Percentiles rank a stretch among this genome's conserved stretches.
phyloP scores from a whole-genome alignment of 228 moss, liverwort and hornwort genomes.

The Sphagnum fallax region DNA sequence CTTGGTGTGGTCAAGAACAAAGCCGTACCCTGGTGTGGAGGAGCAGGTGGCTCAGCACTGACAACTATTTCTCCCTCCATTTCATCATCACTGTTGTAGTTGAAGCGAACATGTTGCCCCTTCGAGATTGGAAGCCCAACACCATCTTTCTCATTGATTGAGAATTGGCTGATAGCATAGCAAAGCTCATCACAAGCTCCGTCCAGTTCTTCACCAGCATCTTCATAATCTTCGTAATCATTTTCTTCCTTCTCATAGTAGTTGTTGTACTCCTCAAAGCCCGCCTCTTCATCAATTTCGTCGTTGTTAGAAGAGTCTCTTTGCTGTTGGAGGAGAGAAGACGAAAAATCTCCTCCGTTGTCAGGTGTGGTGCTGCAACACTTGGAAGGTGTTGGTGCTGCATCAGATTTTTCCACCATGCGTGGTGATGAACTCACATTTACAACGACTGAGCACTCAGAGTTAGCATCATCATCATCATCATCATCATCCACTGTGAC shows the following conservation, averaged over 20 bases:
- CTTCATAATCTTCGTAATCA: slow-evolving; percentile 12
- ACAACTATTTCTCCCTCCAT: slow-evolving; percentile 48
- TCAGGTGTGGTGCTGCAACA: too few species aligned
- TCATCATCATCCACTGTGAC: slow-evolving; percentile 5
- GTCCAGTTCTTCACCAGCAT: slow-evolving; percentile 18
- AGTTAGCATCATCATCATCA: slow-evolving; percentile 13
- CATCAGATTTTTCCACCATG: too few species aligned
- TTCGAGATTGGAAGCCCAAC: slow-evolving; percentile 40
- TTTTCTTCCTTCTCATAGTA: slow-evolving; percentile 15
- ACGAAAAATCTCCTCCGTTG: too few species aligned
- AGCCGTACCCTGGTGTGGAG: too few species aligned
- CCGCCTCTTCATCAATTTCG: slow-evolving; percentile 11
- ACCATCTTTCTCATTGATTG: slow-evolving; percentile 17
- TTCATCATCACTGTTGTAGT: slow-evolving; percentile 74
- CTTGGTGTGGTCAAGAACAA: too few species aligned
- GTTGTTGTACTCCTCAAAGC: slow-evolving; percentile 17
- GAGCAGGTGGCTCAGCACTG: too few species aligned
- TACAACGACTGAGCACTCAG: slow-evolving; percentile 47
- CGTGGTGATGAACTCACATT: slow-evolving; percentile 38
- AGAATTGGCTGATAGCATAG: slow-evolving; percentile 58
- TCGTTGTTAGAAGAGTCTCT: slow-evolving; percentile 22
- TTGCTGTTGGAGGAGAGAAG: slow-evolving; percentile 32
- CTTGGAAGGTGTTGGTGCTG: too few species aligned
- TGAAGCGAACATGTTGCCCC: slow-evolving; percentile 60
- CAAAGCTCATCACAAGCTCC: slow-evolving; percentile 78